Evolutionary conservation across 192 early-diverging fungal genomes (phyloP).

Genomic region (Diversispora epigaea): DNA sequence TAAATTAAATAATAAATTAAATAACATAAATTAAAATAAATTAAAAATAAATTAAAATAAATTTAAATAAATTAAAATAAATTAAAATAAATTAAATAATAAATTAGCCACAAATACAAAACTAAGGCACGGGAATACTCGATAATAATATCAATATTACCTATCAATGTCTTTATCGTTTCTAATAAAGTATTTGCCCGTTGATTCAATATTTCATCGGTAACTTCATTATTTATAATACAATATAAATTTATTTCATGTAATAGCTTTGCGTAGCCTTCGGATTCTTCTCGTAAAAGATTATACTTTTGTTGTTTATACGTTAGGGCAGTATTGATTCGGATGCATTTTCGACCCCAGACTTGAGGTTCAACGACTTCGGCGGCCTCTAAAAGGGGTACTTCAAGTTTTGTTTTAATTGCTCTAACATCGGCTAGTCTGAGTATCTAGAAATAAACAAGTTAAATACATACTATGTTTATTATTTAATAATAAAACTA

Average conservation of each 20-base stretch:
- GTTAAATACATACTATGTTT: too few species aligned
- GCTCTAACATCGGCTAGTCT: not conserved
- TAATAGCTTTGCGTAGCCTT: conserved; percentile 78
- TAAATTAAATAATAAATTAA: too few species aligned
- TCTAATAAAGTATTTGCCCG: conserved; percentile 19
- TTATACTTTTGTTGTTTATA: conserved; percentile 85
- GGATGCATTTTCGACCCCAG: conserved; percentile 36
- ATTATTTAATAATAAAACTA: too few species aligned
- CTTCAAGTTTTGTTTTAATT: conserved; percentile 14
- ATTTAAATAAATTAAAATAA: not conserved
- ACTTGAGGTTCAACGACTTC: conserved; percentile 30
- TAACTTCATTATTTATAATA: conserved; percentile 19
- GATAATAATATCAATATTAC: conserved; percentile 23
- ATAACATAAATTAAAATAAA: not conserved
- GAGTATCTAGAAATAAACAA: too few species aligned
- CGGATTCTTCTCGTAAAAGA: conserved; percentile 73
- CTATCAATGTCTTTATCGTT: conserved; percentile 32
- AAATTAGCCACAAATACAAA: too few species aligned
- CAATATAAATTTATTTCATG: conserved; percentile 49
- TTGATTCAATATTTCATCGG: not conserved
- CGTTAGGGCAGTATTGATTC: conserved; percentile 43
- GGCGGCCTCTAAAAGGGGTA: conserved; percentile 27
- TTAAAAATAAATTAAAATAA: conserved; percentile 11
- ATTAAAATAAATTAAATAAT: too few species aligned
- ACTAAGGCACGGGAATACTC: too few species aligned